Conservation (phyloP, 2,329 filamentous ascomycete species). For the Paracoccidioides brasiliensis region DNA sequence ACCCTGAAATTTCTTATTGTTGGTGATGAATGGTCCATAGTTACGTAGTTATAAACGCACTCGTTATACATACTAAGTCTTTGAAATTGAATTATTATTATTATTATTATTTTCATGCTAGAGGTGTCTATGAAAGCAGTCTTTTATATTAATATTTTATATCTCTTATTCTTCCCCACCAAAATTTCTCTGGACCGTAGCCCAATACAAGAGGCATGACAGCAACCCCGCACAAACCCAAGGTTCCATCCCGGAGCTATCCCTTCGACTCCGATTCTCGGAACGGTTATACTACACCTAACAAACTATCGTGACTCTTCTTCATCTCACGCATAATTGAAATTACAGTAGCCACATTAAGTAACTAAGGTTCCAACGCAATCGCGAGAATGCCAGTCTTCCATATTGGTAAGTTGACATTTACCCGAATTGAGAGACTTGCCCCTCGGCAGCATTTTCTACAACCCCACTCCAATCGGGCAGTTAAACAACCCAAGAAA, state of each 20-base stretch:
- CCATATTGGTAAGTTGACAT: slow-evolving; percentile 24
- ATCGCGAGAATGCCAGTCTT: slow-evolving; percentile 26
- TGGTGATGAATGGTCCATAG: background rate
- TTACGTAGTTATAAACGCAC: no score
- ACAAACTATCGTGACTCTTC: background rate
- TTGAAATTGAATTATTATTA: no score
- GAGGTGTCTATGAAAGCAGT: no score
- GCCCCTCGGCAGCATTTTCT: background rate
- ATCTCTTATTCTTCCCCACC: no score
- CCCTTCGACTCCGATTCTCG: no score
- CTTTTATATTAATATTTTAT: no score
- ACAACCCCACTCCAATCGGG: background rate
- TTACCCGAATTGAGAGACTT: background rate
- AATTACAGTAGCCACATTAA: background rate
- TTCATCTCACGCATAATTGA: background rate
- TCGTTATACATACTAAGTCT: no score
- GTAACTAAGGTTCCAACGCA: background rate
- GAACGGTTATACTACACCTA: background rate
- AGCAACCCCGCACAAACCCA: no score
- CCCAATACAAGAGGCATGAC: no score
- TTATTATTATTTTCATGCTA: no score
- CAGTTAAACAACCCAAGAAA: background rate
- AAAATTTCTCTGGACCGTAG: no score
- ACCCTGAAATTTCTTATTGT: background rate
- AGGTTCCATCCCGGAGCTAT: background rate